Percentiles rank a stretch among this genome's conserved stretches.
Evolutionary conservation across 192 early-diverging fungal genomes (phyloP).

Genomic region (Obelidium mucronatum): DNA sequence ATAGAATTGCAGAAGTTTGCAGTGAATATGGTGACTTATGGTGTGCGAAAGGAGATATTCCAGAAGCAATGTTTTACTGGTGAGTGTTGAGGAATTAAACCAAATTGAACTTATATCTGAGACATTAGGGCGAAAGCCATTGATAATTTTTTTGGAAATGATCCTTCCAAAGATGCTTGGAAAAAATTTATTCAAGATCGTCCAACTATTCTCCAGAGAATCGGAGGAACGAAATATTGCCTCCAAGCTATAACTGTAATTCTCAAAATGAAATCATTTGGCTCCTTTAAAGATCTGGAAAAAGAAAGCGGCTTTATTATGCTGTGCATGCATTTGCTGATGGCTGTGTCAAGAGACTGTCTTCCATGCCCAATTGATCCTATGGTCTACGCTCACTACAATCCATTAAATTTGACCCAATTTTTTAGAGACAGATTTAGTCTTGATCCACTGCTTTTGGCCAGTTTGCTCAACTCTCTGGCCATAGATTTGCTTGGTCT

Average conservation of each 20-base stretch:
- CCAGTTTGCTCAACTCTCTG: background rate
- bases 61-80: constrained; percentile 19
- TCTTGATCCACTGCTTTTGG: background rate
- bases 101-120: background rate
- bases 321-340: background rate
- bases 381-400: constrained; percentile 13
- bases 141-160: constrained; percentile 7
- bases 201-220: no score
- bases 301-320: background rate
- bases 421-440: constrained; percentile 18
- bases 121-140: constrained; percentile 12
- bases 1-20: background rate
- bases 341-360: background rate
- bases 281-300: constrained; percentile 4
- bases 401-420: background rate
- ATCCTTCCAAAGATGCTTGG: no score
- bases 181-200: background rate
- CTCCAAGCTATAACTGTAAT: background rate
- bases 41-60: constrained; percentile 19
- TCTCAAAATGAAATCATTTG: background rate
- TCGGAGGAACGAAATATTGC: background rate
- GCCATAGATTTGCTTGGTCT: background rate
- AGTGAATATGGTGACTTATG: constrained; percentile 35
- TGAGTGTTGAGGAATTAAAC: no score
- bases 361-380: constrained; percentile 8